These are phyloP conservation scores for Solanum appendiculatum DNA, from an alignment of 257 asterid species.

Conservation along the genomic window DNA sequence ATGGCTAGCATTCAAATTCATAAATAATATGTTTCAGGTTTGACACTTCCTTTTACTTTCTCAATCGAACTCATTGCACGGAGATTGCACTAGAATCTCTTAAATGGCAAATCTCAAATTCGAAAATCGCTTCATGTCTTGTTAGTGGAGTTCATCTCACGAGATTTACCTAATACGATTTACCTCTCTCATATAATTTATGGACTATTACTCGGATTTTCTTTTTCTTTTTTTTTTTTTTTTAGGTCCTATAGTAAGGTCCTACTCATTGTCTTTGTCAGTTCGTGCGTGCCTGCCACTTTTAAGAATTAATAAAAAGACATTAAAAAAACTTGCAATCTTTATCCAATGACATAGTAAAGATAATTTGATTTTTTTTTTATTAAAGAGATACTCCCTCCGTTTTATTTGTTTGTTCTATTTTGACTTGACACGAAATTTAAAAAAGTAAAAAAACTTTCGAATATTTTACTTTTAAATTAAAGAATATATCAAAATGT, in stretches of 20 bases:
- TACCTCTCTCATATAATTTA: neutral
- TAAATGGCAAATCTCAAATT: neutral
- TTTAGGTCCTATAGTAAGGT: too few species aligned
- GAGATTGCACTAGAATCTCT: neutral
- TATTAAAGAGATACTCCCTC: too few species aligned
- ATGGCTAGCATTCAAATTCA: accelerated
- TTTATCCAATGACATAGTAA: neutral
- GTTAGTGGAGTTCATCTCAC: too few species aligned
- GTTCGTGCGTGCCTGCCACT: neutral
- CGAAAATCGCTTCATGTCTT: accelerated
- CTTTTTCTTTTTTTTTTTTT: neutral
- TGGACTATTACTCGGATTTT: neutral
- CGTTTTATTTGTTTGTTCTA: accelerated
- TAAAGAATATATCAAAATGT: neutral
- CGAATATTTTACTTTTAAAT: neutral
- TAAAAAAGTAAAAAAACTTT: neutral
- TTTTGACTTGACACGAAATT: neutral
- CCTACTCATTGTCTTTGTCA: neutral
- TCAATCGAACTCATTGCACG: too few species aligned
- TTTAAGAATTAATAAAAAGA: neutral
- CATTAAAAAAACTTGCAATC: neutral
- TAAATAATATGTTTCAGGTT: neutral
- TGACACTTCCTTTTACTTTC: neutral
- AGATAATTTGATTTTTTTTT: neutral
- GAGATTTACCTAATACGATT: too few species aligned